phyloP scores from a whole-genome alignment of 2,329 filamentous ascomycete species.

The Aureobasidium sp. region DNA sequence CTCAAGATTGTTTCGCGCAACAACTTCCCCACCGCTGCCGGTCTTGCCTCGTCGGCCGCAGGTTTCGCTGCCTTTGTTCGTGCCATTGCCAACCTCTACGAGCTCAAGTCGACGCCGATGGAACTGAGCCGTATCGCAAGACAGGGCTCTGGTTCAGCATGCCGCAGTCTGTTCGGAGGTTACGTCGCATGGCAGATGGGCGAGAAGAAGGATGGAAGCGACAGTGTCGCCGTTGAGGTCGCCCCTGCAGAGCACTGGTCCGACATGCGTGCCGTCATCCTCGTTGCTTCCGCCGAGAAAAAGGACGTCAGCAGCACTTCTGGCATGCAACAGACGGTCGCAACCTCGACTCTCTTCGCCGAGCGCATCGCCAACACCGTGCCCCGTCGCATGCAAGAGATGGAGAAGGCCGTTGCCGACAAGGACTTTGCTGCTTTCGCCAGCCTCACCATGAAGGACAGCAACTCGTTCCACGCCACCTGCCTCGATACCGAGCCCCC shows the following conservation, averaged over 20 bases:
- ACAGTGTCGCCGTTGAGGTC: conserved; percentile 82
- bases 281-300: conserved; percentile 88
- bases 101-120: conserved; percentile 68
- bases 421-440: conserved; percentile 82
- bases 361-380: conserved; percentile 68
- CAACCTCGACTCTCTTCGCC: conserved; percentile 79
- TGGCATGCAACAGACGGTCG: conserved; percentile 95
- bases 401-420: conserved; percentile 70
- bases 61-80: conserved; percentile 61
- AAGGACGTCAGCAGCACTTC: conserved; percentile 89
- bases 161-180: conserved; percentile 84
- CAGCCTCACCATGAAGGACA: conserved; percentile 89
- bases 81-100: conserved; percentile 85
- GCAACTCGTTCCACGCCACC: conserved; percentile 91
- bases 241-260: conserved; percentile 89
- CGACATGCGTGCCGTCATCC: conserved; percentile 81
- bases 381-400: conserved; percentile 69
- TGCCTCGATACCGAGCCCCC: conserved; percentile 94
- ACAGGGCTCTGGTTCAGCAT: conserved; percentile 91
- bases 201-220: conserved; percentile 63
- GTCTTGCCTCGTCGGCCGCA: conserved; percentile 61
- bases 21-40: conserved; percentile 97
- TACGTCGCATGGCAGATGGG: conserved; percentile 95
- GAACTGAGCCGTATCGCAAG: conserved; percentile 83
- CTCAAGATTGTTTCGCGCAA: conserved; percentile 90